A percentile compares a stretch with the other conserved stretches of the same genome.
phyloP scores from a whole-genome alignment of 495 filamentous ascomycete genomes.

The Lasiosphaeria hispida region DNA sequence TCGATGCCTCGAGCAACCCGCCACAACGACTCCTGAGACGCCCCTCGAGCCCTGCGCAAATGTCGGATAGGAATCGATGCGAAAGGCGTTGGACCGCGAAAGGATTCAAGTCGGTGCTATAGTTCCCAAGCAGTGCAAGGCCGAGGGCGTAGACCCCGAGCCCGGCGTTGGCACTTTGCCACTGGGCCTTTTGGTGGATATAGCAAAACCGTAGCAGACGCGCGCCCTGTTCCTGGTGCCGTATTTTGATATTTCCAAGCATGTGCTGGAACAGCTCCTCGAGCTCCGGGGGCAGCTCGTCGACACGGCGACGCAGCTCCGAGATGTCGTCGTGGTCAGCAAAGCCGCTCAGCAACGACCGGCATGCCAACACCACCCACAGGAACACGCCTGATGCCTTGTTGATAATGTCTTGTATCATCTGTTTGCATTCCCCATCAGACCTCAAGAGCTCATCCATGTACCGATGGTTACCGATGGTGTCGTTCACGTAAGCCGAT shows the following conservation, averaged over 20 bases:
- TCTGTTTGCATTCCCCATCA: background rate
- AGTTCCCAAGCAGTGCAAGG: too few relatives aligned
- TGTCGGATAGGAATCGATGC: conserved; percentile 5
- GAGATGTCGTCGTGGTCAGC: conserved; percentile 11
- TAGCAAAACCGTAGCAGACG: too few relatives aligned
- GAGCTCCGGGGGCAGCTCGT: conserved; percentile 28
- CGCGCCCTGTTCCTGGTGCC: too few relatives aligned
- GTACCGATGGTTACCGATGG: conserved; percentile 2
- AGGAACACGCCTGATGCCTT: conserved; percentile 40
- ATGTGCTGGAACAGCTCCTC: conserved; percentile 28
- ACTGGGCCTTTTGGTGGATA: too few relatives aligned
- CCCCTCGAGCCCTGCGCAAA: conserved; percentile 15
- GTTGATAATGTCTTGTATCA: conserved; percentile 26
- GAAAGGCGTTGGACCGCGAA: too few relatives aligned
- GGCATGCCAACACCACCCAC: conserved; percentile 32
- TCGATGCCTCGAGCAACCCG: conserved; percentile 22
- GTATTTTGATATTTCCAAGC: too few relatives aligned
- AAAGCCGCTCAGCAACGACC: conserved; percentile 22
- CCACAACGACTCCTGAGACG: conserved; percentile 22
- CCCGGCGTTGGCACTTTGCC: too few relatives aligned
- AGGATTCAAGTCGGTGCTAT: too few relatives aligned
- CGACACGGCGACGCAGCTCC: conserved; percentile 21
- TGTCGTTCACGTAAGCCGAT: conserved; percentile 15
- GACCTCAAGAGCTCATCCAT: background rate
- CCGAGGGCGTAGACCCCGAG: too few relatives aligned